Evolutionary conservation across 2,329 filamentous ascomycete species (phyloP), one percentile per base, ranked within the genome.

Genomic region (Fusarium compactum): DNA sequence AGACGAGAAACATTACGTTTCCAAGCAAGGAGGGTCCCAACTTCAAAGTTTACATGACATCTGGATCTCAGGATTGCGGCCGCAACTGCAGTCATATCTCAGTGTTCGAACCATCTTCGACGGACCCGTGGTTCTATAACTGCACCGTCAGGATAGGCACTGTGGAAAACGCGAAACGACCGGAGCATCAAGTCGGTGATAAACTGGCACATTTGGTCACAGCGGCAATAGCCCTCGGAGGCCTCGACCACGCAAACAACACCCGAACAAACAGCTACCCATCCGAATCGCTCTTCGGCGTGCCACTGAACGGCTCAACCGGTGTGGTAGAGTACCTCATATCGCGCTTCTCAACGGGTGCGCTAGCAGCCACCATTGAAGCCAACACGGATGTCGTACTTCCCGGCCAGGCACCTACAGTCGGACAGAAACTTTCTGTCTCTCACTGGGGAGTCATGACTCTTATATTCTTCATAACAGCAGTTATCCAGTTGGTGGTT

Each of bases 71-170:
- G 1, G 30, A 11, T 1, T 73, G 71, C 1, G 71, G 67, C 0
- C 18, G 29, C 3, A 62, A 60, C 2, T 73, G 67, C 18, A 73
- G 71, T 8, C 25, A 54, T 6, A 3, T 72, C 5, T 58, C 34
- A 0, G 67, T 53, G 1, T 63, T 65, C 10, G 71, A 73, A n/a
- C 45, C 62, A 2, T 73, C 71, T 0, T 32, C 29, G 1, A 61
- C 51, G 6, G 22, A 58, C 1, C 59, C 69, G 0, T 73, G 71
- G 69, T 71, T 60, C 20, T 72, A 73, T 11, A 52, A 64, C 25
- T 73, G 71, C 30, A 72, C 61, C 3, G 15, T 48, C 4, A 51
- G 47, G 2, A 20, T 73, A 1, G 11, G 53, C 1, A 3, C 24
- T 1, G 70, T 73, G 2, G 9, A 29, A 14, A 69, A 69, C n/a